Evolutionary conservation across 768 basidiomycete species (phyloP).

Genomic region (Lentinula detonsa): DNA sequence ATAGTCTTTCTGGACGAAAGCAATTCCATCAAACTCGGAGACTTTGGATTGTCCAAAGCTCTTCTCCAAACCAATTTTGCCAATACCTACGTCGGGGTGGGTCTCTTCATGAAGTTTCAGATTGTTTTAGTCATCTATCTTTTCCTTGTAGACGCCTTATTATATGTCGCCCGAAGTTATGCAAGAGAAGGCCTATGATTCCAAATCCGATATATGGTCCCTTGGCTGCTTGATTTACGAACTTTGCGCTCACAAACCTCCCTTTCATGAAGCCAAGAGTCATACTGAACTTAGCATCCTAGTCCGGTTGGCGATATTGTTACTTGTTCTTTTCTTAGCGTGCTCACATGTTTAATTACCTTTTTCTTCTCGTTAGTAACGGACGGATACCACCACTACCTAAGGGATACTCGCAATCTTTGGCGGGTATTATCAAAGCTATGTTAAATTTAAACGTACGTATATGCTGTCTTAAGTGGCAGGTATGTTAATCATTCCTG

Average conservation of each 20-base stretch:
- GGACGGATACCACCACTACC: conserved; percentile 91
- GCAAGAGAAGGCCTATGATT: conserved; percentile 96
- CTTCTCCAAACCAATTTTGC: conserved; percentile 86
- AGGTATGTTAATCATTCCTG: background rate
- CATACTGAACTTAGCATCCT: conserved; percentile 79
- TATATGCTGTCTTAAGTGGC: background rate
- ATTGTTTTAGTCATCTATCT: too few relatives aligned
- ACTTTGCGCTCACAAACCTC: conserved; percentile 88
- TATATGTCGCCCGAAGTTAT: conserved; percentile 99
- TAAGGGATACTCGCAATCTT: conserved; percentile 68
- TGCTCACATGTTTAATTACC: background rate
- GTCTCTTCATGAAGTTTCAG: conserved; percentile 19
- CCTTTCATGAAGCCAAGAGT: conserved; percentile 90
- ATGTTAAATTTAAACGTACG: conserved; percentile 82
- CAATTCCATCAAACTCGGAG: conserved; percentile 90
- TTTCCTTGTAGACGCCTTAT: conserved; percentile 74
- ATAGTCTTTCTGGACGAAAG: conserved; percentile 85
- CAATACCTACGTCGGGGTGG: conserved; percentile 93
- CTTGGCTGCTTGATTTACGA: conserved; percentile 96
- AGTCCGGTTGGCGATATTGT: conserved; percentile 55
- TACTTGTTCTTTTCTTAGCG: background rate
- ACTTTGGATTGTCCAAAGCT: conserved; percentile 94
- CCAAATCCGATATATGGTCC: conserved; percentile 98
- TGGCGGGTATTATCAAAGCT: conserved; percentile 72
- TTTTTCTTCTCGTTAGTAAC: conserved; percentile 38